Base-by-base conservation (phyloP, 345 rosid genomes). In the Pugionium cornutum region DNA sequence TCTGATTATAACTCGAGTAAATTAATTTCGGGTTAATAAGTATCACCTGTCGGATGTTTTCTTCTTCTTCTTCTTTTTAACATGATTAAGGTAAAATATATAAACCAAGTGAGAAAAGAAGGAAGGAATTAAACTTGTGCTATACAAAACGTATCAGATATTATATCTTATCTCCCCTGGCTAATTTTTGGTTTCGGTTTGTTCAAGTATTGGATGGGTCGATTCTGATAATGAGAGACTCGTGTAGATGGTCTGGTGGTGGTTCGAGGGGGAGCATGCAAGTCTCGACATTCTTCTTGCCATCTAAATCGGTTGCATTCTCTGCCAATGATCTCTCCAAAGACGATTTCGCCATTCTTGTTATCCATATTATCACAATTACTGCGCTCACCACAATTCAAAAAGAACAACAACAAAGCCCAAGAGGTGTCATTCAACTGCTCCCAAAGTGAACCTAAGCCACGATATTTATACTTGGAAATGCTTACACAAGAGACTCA, bases 281-380 rank as follows among this genome's bases (percentile, higher is more conserved):
- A 32, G 63, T 49, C 33, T 69, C 70, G 56, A 27, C 62, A 68
- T 49, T 49, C 63, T 68, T 68, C 60, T 68, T 68, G 2, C 67
- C 78, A 56, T 70, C 76, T 31, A 66, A 47, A 9, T 68, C 80
- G 4, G 1, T 7, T 31, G 45, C 60, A 69, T 78, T 75, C 65
- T 76, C 87, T 39, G 76, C 71, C 33, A 83, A 69, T 9, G 77
- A 83, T 75, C 67, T 77, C 33, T 83, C 83, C 67, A 78, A 18
- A 5, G 84, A 78, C 54, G 77, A 44, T 63, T 80, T 78, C 26
- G 87, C 84, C 70, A 76, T 74, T 76, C 75, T 78, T n/a, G 80
- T 68, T 18, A 77, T 44, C 42, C 67, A 80, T 48, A 72, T 60
- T 8, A 83, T 66, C 52, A 80, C 36, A 51, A 76, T 67, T 30